Base-by-base conservation (phyloP, 2,329 filamentous ascomycete genomes). In the Chaetothyriales sp. region DNA sequence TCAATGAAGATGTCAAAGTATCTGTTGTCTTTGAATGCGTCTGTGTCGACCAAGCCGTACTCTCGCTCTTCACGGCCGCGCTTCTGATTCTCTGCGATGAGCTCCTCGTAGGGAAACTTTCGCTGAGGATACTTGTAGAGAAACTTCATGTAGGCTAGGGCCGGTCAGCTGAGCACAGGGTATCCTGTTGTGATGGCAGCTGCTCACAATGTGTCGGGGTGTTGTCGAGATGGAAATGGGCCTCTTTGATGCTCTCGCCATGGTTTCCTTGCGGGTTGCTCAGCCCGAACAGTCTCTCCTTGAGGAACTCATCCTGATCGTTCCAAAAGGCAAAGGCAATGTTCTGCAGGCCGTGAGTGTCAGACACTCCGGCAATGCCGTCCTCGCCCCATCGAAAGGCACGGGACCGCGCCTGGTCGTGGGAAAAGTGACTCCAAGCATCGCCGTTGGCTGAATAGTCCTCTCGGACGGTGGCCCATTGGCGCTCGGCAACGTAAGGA, bases 1-100 rank as follows among this genome's bases (percentile, higher is more conserved):
- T 97, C 90, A 58, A 97, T 95, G 65, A 89, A 85, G 61, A 95
- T 95, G 66, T 97, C 90, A 86, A 89, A 97, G 72, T 97, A 97
- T 58, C 83, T 76, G 69, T 94, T 79, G 47, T 95, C 86, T 47
- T 92, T 80, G 65, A 97, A 97, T 49, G 84, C 75, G 44, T 85
- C 88, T 0, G 89, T 95, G 66, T 97, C 90, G 51, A 89, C 76
- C 51, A 97, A 80, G 67, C 95, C 90, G 70, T 95, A 97, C 66
- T 97, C 90, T 47, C 79, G 79, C 57, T 95, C 89, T 61, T 81
- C 67, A 67, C 83, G 86, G 51, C 77, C 77, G 58, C 89, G 80
- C 59, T 76, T 79, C 44, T 82, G 89, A 65, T 95, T 97, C 64
- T 94, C 87, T 58, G 86, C 74, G 58, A 94, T 73, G 46, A 97